A percentile compares a stretch with the other conserved stretches of the same genome.
Evolutionary conservation across 176 grass and related monocot genomes (phyloP).

Genomic region (Oryza glaberrima): DNA sequence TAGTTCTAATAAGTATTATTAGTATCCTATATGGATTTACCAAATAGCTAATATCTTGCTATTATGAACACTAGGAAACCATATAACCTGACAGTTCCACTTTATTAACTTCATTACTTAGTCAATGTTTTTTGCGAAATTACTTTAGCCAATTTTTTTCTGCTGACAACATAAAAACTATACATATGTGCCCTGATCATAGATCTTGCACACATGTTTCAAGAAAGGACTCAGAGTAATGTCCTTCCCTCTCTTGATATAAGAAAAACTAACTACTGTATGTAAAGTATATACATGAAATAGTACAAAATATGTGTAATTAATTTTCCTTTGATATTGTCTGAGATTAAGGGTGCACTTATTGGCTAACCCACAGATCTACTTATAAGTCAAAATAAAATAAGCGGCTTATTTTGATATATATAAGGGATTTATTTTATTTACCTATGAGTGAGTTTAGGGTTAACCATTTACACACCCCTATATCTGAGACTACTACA

Average conservation of each 20-base stretch:
- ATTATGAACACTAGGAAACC: background rate
- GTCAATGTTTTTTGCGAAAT: no score
- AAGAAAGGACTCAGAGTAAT: background rate
- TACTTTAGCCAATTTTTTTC: no score
- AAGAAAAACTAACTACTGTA: background rate
- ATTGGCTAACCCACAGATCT: no score
- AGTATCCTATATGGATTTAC: background rate
- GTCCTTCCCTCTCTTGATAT: no score
- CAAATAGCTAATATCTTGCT: background rate
- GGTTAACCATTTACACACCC: no score
- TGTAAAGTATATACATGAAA: background rate
- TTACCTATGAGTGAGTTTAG: no score
- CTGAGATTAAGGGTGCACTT: no score
- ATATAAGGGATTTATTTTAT: no score
- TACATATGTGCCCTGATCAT: background rate
- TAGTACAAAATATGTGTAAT: background rate
- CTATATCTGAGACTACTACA: background rate
- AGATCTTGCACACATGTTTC: background rate
- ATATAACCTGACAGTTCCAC: background rate
- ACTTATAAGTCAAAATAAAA: no score
- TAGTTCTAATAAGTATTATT: background rate
- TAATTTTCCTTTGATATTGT: background rate
- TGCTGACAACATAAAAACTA: background rate
- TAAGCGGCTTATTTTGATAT: no score
- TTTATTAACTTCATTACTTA: background rate